A percentile compares a stretch with the other conserved stretches of the same genome.
These are phyloP conservation scores for Suillus discolor DNA, from an alignment of 768 basidiomycete genomes.

Conservation along the genomic window DNA sequence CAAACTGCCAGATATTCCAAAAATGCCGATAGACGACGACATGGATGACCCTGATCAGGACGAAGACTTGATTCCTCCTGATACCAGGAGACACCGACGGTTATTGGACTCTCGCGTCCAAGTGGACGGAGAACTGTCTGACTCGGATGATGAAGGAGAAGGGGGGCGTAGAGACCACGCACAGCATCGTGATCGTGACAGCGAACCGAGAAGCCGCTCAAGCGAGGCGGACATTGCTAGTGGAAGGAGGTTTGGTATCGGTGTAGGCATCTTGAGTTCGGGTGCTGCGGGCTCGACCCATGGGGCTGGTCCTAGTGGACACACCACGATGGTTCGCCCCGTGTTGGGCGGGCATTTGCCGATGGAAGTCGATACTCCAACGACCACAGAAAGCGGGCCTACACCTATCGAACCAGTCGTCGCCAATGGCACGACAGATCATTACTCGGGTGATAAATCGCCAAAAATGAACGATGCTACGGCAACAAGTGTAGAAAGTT, in stretches of 20 bases:
- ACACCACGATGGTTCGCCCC: constrained; percentile 47
- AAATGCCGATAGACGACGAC: constrained; percentile 80
- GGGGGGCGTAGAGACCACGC: constrained; percentile 77
- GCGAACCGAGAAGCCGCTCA: constrained; percentile 40
- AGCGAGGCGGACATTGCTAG: constrained; percentile 46
- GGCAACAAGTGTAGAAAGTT: constrained; percentile 12
- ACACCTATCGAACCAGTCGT: constrained; percentile 16
- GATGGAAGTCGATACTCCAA: constrained; percentile 35
- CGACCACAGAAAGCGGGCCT: constrained; percentile 22
- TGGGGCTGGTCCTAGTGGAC: constrained; percentile 76
- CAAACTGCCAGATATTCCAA: constrained; percentile 68
- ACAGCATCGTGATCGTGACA: constrained; percentile 55
- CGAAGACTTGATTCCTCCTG: constrained; percentile 77
- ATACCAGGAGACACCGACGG: constrained; percentile 75
- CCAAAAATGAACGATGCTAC: constrained; percentile 21
- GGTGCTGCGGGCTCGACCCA: constrained; percentile 57
- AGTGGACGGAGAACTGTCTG: constrained; percentile 87
- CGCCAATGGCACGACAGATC: constrained; percentile 14
- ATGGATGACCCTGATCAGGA: constrained; percentile 81
- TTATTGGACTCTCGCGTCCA: constrained; percentile 82
- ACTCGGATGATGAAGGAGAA: constrained; percentile 97
- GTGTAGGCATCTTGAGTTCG: constrained; percentile 72
- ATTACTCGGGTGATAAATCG: constrained; percentile 19
- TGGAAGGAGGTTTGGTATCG: constrained; percentile 62
- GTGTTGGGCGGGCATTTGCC: constrained; percentile 25